Evolutionary conservation across 345 rosid genomes (phyloP), one percentile per base, ranked within the genome.

Genomic region (Ceriops zippeliana): DNA sequence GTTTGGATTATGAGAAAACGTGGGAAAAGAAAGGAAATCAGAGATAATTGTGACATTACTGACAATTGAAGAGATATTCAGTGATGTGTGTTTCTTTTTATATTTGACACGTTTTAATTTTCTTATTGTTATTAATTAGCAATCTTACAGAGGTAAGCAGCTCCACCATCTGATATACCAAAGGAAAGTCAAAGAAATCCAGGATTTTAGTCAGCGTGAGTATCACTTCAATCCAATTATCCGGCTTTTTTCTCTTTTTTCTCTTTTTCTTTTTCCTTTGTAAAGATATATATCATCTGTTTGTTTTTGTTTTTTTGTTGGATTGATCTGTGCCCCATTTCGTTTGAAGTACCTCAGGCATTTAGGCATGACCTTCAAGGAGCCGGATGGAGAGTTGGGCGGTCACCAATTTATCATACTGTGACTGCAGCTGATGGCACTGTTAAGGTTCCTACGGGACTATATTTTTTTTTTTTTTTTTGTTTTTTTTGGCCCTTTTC

Each of bases 341-440:
- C 5, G 26, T 56, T 56, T 56, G 28, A 56, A 56, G 99, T 95
- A 83, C 99, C 99, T 24, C 89, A 68, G 75, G 82, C 87, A 70
- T 90, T 95, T 83, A 78, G 99, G 66, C 85, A 85, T 68, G 86
- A 80, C 53, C 96, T 95, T 73, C 82, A 83, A 73, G 90, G 84
- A 71, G 84, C 96, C 16, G 99, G 99, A 61, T 95, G 89, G 90
- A 91, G 77, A 54, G 83, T 95, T 1, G 98, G 98, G 38, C 81
- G 97, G 63, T 90, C 96, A 7, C 92, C 93, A 0, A 68, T 95
- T 76, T 84, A 83, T 74, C 79, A 60, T 2, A 72, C 86, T 32
- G 93, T 91, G 63, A 85, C 90, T 54, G 97, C 98, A 3, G 83
- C 91, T 52, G 98, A 95, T 87, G 98, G 99, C 68, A 95, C 98